Percentiles rank a stretch among this genome's conserved stretches.
Conservation (phyloP, 2,329 filamentous ascomycete species). For the Shiraia bambusicola region DNA sequence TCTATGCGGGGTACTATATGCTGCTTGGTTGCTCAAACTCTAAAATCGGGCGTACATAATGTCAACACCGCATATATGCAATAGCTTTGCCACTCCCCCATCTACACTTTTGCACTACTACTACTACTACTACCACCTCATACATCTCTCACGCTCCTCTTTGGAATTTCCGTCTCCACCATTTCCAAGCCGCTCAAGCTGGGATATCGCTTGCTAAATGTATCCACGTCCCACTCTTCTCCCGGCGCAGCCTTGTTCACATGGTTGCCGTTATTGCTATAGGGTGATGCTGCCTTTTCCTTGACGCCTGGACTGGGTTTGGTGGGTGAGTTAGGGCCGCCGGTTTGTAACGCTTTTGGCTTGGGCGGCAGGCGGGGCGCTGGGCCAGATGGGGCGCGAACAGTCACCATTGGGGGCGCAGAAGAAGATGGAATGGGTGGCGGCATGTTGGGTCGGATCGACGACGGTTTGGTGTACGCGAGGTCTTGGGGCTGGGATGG, state of each 20-base stretch:
- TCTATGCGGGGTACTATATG: too few relatives aligned
- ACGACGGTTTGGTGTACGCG: slow-evolving; percentile 28
- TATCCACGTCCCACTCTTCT: slow-evolving; percentile 63
- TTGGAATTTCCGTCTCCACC: slow-evolving; percentile 67
- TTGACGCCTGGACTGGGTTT: slow-evolving; percentile 13
- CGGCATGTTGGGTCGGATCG: slow-evolving; percentile 23
- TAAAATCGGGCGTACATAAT: too few relatives aligned
- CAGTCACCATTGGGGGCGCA: slow-evolving; percentile 36
- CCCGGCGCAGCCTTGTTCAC: slow-evolving; percentile 25
- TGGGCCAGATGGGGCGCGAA: slow-evolving; percentile 35
- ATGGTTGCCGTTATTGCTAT: slow-evolving; percentile 12
- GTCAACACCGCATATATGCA: too few relatives aligned
- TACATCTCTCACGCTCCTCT: slow-evolving; percentile 24
- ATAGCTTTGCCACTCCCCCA: too few relatives aligned
- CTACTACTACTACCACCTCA: too few relatives aligned
- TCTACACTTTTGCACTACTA: too few relatives aligned
- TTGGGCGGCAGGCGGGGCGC: slow-evolving; percentile 60
- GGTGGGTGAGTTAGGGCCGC: slow-evolving; percentile 26
- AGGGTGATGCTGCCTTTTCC: slow-evolving; percentile 14
- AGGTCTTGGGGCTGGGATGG: slow-evolving; percentile 18
- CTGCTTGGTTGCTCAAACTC: too few relatives aligned
- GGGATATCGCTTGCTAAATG: slow-evolving; percentile 85
- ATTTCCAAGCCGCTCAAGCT: slow-evolving; percentile 83
- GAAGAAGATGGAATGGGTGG: slow-evolving; percentile 31
- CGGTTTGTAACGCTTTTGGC: slow-evolving; percentile 59